Base-by-base conservation (phyloP, 495 filamentous ascomycete species). In the Hypoxylon intermedium region DNA sequence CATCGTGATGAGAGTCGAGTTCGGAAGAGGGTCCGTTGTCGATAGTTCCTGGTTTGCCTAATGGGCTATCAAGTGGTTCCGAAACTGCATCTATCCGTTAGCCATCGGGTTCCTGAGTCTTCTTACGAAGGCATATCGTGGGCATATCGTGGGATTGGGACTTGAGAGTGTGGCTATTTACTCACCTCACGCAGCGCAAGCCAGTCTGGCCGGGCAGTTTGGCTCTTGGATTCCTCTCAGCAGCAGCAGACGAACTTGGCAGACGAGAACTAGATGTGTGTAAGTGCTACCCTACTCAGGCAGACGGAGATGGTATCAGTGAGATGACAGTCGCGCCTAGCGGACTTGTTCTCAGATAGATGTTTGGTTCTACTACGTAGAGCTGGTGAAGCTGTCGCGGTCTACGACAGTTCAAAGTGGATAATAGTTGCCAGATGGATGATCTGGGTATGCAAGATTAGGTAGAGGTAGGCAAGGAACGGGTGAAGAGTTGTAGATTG, bases 161-260 rank as follows among this genome's bases (percentile, higher is more conserved):
- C 15, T 45, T 20, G 31, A 44, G 59, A 36, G n/a, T n/a, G n/a
- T 48, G 11, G 45, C 38, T 23, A 16, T 45, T 23, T 30, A 49
- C 79, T 58, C 72, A 89, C 86, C 84, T 89, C 87, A 85, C 85
- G 85, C 87, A 89, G 87, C 81, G 82, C 83, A 86, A 86, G 83
- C 84, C 81, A 81, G 76, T 77, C 83, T 80, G 63, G 82, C 84
- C 84, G 85, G 86, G 86, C 85, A 69, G 63, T 59, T 67, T 24
- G 46, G 26, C 21, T 67, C 45, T 67, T 65, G 67, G 28, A 63
- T 74, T 63, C 70, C 75, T 65, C 72, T 79, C 78, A 80, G 77
- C 70, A 75, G 65, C 63, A 67, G 66, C 44, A 53, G 53, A 56
- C 64, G 67, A 75, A 72, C 72, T 69, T 69, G 63, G 68, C 65